Evolutionary conservation across 139 green algal genomes (phyloP).

Genomic region (Coccomyxa sp.): DNA sequence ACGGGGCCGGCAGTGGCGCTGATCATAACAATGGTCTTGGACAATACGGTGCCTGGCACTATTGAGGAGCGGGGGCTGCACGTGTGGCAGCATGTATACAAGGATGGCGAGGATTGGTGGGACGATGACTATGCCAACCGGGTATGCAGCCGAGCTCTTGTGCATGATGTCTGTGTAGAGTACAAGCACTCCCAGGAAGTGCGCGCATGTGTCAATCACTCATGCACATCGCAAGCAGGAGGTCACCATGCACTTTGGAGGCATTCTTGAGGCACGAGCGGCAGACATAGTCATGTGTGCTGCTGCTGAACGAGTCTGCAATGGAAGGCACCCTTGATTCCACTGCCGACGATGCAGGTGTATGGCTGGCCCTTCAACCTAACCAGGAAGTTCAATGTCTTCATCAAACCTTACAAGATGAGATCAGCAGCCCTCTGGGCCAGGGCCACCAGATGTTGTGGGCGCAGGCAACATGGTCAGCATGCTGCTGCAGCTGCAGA

Average conservation of each 20-base stretch:
- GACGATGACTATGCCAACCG: slow-evolving; percentile 23
- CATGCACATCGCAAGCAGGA: background rate
- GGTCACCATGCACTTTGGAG: background rate
- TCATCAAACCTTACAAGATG: background rate
- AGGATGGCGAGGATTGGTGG: slow-evolving; percentile 23
- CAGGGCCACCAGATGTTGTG: background rate
- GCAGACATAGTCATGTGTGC: background rate
- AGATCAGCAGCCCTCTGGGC: background rate
- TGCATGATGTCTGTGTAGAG: background rate
- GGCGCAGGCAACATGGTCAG: too few species aligned
- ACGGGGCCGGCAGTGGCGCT: slow-evolving; percentile 53
- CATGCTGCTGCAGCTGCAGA: too few species aligned
- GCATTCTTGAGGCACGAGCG: background rate
- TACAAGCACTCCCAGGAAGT: background rate
- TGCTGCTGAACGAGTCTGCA: background rate
- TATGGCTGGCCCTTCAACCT: slow-evolving; percentile 43
- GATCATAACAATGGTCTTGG: slow-evolving; percentile 56
- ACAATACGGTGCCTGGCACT: slow-evolving; percentile 47
- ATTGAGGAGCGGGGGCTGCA: slow-evolving; percentile 38
- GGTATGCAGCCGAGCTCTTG: slow-evolving; percentile 9
- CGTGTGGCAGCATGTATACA: slow-evolving; percentile 11
- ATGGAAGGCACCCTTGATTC: background rate
- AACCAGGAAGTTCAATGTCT: slow-evolving; percentile 24
- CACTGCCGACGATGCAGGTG: slow-evolving; percentile 17
- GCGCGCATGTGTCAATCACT: background rate